These are phyloP conservation scores for Phyllosticta paracitricarpa DNA, from an alignment of 2,329 filamentous ascomycete species.

Conservation along the genomic window DNA sequence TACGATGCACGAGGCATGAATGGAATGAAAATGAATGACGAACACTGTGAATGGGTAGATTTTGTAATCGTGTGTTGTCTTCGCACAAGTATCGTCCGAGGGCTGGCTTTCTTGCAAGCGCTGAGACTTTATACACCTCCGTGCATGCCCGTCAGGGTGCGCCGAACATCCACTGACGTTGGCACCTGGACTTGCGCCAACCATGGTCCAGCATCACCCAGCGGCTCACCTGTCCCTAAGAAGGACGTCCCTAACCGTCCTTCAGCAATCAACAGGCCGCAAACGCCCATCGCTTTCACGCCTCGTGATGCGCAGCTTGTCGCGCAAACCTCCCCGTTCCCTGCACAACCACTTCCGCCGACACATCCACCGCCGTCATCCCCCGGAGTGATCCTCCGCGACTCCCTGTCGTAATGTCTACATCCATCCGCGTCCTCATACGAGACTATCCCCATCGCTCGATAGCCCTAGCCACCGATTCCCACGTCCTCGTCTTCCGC, in stretches of 20 bases:
- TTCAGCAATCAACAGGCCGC: background rate
- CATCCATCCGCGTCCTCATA: constrained; percentile 63
- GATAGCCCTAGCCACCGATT: constrained; percentile 71
- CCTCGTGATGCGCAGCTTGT: background rate
- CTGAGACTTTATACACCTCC: background rate
- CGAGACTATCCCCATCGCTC: constrained; percentile 72
- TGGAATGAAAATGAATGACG: background rate
- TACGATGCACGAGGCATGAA: background rate
- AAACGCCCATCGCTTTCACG: background rate
- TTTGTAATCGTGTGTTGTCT: background rate
- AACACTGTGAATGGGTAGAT: background rate
- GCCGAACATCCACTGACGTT: background rate
- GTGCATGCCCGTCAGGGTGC: background rate
- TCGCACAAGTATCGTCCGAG: background rate
- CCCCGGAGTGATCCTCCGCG: background rate
- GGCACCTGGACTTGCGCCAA: background rate
- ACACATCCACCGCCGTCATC: constrained; percentile 1
- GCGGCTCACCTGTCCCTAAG: background rate
- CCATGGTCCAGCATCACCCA: background rate
- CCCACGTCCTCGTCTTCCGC: constrained; percentile 75
- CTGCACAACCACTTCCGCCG: background rate
- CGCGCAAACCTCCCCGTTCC: background rate
- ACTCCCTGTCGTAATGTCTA: constrained; percentile 13
- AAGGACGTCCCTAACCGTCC: background rate
- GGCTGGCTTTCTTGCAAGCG: background rate